These are phyloP conservation scores for Dothiorella sarmentorum DNA, from an alignment of 2,329 filamentous ascomycete genomes.

Conservation along the genomic window DNA sequence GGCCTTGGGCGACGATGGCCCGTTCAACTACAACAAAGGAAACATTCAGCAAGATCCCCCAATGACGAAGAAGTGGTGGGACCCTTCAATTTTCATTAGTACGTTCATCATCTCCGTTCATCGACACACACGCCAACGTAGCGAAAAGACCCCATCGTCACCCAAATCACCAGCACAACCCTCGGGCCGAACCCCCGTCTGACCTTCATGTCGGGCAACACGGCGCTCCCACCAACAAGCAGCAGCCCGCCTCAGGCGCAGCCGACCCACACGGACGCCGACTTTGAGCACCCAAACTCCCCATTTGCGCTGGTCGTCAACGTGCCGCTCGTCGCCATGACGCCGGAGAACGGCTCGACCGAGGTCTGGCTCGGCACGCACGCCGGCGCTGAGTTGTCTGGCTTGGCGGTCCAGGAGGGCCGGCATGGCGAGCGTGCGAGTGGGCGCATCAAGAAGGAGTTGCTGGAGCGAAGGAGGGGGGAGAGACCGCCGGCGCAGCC, in stretches of 20 bases:
- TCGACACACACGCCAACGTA: too few relatives aligned
- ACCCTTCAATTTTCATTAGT: constrained; percentile 52
- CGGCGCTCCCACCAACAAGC: constrained; percentile 51
- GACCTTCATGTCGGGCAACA: constrained; percentile 59
- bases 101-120: too few relatives aligned
- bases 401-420: constrained; percentile 45
- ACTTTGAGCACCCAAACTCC: constrained; percentile 54
- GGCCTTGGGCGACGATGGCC: constrained; percentile 50
- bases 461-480: constrained; percentile 39
- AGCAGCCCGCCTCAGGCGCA: constrained; percentile 41
- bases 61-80: constrained; percentile 42
- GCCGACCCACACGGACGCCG: constrained; percentile 58
- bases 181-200: constrained; percentile 55
- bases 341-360: constrained; percentile 53
- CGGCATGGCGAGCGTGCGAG: constrained; percentile 52
- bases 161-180: constrained; percentile 54
- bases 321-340: constrained; percentile 51
- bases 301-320: constrained; percentile 58
- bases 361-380: constrained; percentile 61
- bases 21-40: constrained; percentile 61
- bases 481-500: constrained; percentile 50
- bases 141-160: constrained; percentile 50
- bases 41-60: constrained; percentile 62
- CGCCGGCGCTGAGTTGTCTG: constrained; percentile 28
- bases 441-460: constrained; percentile 45